These are phyloP conservation scores for Hanseniaspora vineae DNA, from an alignment of 805 yeast species.

Conservation along the genomic window DNA sequence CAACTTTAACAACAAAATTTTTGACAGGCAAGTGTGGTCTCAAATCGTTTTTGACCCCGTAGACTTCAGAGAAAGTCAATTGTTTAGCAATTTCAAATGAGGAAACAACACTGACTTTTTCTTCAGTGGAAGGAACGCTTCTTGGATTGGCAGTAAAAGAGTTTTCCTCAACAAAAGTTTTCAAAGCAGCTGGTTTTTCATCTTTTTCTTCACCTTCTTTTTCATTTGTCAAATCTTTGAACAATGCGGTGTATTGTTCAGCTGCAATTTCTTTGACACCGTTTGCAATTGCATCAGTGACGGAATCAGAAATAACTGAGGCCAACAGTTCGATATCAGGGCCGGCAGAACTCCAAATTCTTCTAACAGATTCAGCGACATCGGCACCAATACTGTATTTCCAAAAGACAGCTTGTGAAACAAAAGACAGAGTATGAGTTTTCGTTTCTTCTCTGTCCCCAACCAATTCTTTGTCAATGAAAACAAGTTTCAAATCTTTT, in stretches of 20 bases:
- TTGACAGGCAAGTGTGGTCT: conserved; percentile 85
- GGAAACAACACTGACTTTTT: conserved; percentile 24
- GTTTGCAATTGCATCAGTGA: conserved; percentile 41
- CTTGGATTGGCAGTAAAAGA: conserved; percentile 52
- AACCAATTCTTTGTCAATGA: conserved; percentile 49
- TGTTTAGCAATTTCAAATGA: conserved; percentile 49
- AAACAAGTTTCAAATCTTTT: conserved; percentile 38
- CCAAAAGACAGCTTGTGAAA: conserved; percentile 76
- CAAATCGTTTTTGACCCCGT: conserved; percentile 37
- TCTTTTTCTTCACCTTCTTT: conserved; percentile 17
- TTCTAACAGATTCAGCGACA: conserved; percentile 53
- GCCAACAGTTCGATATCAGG: conserved; percentile 70
- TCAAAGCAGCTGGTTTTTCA: conserved; percentile 29
- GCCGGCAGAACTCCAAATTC: conserved; percentile 70
- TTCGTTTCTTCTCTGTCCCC: conserved; percentile 60
- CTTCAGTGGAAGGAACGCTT: conserved; percentile 26
- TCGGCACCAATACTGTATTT: conserved; percentile 42
- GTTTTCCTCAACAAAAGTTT: conserved; percentile 44
- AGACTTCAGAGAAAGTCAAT: conserved; percentile 75
- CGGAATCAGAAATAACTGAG: conserved; percentile 51
- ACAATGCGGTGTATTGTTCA: conserved; percentile 1
- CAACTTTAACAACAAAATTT: conserved; percentile 78
- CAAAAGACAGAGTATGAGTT: conserved; percentile 64
- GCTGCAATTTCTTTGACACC: conserved; percentile 30
- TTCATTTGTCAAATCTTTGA: too few species aligned